These are phyloP conservation scores for Ophiorrhiza pumila DNA, from an alignment of 257 asterid genomes.

Conservation along the genomic window DNA sequence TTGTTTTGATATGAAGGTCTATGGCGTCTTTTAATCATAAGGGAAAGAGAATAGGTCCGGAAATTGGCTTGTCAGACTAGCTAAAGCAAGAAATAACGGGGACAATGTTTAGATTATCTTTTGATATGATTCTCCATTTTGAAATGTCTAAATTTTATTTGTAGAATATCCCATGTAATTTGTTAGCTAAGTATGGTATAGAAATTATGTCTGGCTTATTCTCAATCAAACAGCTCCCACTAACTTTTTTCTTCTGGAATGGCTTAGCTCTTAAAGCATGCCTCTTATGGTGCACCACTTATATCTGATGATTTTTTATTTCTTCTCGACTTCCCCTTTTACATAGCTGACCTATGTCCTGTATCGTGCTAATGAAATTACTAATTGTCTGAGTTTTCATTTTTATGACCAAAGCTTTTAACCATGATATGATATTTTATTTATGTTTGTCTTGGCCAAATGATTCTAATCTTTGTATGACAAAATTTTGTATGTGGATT, in stretches of 20 bases:
- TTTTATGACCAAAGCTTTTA: background rate
- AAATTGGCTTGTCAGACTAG: background rate
- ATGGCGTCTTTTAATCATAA: background rate
- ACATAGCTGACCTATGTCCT: background rate
- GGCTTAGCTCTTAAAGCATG: background rate
- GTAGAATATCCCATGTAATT: background rate
- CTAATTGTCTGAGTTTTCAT: background rate
- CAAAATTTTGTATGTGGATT: background rate
- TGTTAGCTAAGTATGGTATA: background rate
- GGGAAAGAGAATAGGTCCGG: background rate
- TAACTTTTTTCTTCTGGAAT: background rate
- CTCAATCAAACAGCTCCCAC: background rate
- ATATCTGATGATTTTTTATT: background rate
- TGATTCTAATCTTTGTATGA: background rate
- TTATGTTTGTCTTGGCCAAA: background rate
- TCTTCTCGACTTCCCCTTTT: background rate
- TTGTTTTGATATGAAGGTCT: background rate
- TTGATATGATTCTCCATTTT: background rate
- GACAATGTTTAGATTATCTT: background rate
- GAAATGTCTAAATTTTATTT: background rate
- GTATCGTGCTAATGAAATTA: background rate
- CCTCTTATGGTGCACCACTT: background rate
- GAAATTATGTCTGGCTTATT: background rate
- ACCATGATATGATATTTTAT: background rate
- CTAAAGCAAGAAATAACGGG: background rate